Evolutionary conservation across 257 asterid species (phyloP).

Genomic region (Marsdenia floribunda): DNA sequence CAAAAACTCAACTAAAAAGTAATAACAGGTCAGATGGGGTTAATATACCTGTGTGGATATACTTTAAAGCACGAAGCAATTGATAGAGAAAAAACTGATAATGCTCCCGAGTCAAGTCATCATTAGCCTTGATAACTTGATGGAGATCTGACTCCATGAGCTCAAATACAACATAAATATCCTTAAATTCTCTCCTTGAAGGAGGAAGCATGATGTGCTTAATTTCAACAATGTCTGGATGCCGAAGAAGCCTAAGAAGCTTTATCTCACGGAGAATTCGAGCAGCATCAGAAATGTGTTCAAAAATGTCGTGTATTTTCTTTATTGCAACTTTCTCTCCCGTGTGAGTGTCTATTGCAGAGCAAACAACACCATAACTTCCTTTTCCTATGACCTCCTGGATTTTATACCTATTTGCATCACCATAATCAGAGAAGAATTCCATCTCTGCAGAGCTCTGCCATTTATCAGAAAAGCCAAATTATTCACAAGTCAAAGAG

Average conservation of each 20-base stretch:
- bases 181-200: constrained; percentile 80
- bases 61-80: constrained; percentile 81
- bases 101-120: constrained; percentile 87
- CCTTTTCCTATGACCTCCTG: constrained; percentile 90
- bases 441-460: constrained; percentile 74
- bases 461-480: constrained; percentile 9
- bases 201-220: constrained; percentile 93
- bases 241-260: constrained; percentile 81
- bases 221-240: constrained; percentile 93
- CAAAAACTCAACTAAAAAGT: neutral
- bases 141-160: constrained; percentile 94
- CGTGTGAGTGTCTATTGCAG: constrained; percentile 74
- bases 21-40: neutral
- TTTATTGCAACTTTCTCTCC: constrained; percentile 88
- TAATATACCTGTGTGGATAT: constrained; percentile 75
- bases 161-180: constrained; percentile 91
- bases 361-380: constrained; percentile 94
- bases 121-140: constrained; percentile 95
- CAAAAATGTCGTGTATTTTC: constrained; percentile 80
- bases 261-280: constrained; percentile 90
- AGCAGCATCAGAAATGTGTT: constrained; percentile 86
- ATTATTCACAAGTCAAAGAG: neutral
- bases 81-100: constrained; percentile 86
- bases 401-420: constrained; percentile 70
- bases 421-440: constrained; percentile 88